A percentile compares a stretch with the other conserved stretches of the same genome.
phyloP scores from a whole-genome alignment of 176 grass and related monocot species.

The Zea luxurians region DNA sequence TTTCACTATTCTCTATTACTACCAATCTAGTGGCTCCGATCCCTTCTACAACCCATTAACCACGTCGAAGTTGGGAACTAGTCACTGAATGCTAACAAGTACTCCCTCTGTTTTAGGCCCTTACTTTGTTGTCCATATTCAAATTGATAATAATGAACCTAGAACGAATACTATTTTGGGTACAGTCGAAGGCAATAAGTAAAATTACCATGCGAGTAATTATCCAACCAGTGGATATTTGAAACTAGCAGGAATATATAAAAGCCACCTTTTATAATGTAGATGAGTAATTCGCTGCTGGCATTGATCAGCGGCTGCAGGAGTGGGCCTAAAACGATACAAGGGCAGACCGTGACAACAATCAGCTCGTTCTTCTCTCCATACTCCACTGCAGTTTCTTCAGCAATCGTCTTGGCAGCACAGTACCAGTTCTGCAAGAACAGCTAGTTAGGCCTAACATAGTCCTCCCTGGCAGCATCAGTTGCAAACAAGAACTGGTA shows the following conservation, averaged over 20 bases:
- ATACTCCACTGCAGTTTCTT: conserved; percentile 43
- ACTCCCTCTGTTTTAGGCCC: too few relatives aligned
- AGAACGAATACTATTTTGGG: too few relatives aligned
- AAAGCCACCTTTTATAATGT: conserved; percentile 39
- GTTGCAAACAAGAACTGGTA: background rate
- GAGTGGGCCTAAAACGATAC: conserved; percentile 36
- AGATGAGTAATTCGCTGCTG: conserved; percentile 18
- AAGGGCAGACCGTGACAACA: conserved; percentile 41
- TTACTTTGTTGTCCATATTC: too few relatives aligned
- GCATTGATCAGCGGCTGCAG: conserved; percentile 38
- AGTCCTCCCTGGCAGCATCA: background rate
- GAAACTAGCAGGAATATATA: background rate
- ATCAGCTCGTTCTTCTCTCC: conserved; percentile 32
- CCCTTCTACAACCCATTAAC: background rate
- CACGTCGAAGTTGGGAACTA: background rate
- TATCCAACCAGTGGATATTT: background rate
- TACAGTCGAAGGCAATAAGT: background rate
- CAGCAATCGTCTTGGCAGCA: conserved; percentile 47
- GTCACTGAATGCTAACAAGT: background rate
- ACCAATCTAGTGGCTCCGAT: background rate
- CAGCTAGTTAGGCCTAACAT: background rate
- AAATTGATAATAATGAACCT: too few relatives aligned
- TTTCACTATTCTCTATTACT: background rate
- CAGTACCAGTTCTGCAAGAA: conserved; percentile 42
- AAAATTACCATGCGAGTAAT: background rate